These are phyloP conservation scores for Pugionium cornutum DNA, from an alignment of 345 rosid species.

Conservation along the genomic window DNA sequence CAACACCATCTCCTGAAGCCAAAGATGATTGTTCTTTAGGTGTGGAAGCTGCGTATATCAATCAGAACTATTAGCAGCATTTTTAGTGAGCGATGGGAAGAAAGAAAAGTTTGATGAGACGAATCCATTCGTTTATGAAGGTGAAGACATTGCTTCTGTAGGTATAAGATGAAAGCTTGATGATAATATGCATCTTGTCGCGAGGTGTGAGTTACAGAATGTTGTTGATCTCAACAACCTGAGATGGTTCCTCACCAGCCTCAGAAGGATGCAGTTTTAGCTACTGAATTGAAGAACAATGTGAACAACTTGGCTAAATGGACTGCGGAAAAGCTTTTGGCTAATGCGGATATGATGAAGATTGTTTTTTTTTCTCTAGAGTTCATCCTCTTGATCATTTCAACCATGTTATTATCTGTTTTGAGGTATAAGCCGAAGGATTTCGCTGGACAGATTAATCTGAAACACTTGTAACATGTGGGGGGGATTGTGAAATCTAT, in stretches of 20 bases:
- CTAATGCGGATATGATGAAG: constrained; percentile 94
- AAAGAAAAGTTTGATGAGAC: constrained; percentile 85
- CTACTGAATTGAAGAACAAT: constrained; percentile 93
- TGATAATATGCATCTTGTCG: constrained; percentile 68
- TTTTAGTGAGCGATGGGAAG: constrained; percentile 76
- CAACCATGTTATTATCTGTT: constrained; percentile 86
- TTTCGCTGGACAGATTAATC: constrained; percentile 88
- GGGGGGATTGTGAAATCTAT: constrained; percentile 96
- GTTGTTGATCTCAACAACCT: constrained; percentile 75
- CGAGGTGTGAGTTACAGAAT: constrained; percentile 93
- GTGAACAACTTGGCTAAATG: constrained; percentile 93
- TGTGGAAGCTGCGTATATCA: constrained; percentile 66
- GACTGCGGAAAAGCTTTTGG: constrained; percentile 92
- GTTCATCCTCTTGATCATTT: constrained; percentile 98
- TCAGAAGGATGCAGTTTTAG: constrained; percentile 94
- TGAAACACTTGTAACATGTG: constrained; percentile 77
- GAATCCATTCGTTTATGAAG: constrained; percentile 81
- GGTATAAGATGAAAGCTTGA: constrained; percentile 96
- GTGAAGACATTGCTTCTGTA: constrained; percentile 97
- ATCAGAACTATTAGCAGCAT: constrained; percentile 61
- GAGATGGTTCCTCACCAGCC: constrained; percentile 80
- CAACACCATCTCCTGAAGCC: constrained; percentile 33
- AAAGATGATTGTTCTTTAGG: constrained; percentile 52
- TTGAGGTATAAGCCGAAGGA: constrained; percentile 88
- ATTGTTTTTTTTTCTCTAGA: constrained; percentile 89